These are phyloP conservation scores for Apiospora pterosperma DNA, from an alignment of 2,329 filamentous ascomycete genomes.

Conservation along the genomic window DNA sequence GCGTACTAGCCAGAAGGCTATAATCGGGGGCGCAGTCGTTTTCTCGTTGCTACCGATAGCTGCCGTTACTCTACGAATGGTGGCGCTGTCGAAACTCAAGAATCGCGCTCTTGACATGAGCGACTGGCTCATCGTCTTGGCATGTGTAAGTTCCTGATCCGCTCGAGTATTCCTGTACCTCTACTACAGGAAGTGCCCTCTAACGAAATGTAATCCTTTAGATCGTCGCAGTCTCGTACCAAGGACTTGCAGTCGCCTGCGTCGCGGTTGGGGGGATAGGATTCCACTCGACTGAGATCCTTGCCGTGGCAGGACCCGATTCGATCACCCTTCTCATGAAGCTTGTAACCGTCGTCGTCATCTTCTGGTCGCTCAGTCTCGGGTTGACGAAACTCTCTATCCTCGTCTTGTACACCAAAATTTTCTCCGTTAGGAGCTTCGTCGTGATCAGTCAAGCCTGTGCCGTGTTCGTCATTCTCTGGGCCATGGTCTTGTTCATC, in stretches of 20 bases:
- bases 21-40: not conserved
- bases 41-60: not conserved
- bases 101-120: not conserved
- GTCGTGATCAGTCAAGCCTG: not conserved
- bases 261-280: not conserved
- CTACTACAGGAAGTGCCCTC: too few species aligned
- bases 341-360: not conserved
- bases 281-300: not conserved
- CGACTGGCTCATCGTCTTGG: not conserved
- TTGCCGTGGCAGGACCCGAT: not conserved
- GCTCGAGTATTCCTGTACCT: not conserved
- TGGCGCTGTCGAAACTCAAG: not conserved
- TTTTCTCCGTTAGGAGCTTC: constrained; percentile 1
- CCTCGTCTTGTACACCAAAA: not conserved
- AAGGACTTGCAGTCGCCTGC: not conserved
- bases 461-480: not conserved
- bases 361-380: constrained; percentile 4
- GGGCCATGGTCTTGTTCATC: constrained; percentile 11
- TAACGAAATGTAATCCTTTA: not conserved
- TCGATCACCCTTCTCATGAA: not conserved
- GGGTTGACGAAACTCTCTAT: not conserved
- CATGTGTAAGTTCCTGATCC: not conserved
- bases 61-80: not conserved
- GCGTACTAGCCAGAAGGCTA: not conserved
- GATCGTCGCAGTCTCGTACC: not conserved